Conservation (phyloP, 2,329 filamentous ascomycete genomes). For the Aspergillus arachidicola region DNA sequence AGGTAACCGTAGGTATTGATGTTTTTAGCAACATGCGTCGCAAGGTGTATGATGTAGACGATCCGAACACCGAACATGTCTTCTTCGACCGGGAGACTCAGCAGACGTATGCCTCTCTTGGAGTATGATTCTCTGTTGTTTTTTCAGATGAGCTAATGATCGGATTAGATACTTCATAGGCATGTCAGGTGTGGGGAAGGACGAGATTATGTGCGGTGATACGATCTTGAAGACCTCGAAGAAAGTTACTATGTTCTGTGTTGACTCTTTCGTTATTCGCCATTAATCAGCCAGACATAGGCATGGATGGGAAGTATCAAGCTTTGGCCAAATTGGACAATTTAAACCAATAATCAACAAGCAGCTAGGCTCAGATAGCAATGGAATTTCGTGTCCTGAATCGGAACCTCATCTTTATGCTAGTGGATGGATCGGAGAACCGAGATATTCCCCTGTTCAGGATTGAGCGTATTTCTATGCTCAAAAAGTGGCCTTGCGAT, state of each 20-base stretch:
- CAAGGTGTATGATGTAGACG: not conserved
- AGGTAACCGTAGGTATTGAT: not conserved
- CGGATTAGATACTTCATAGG: not conserved
- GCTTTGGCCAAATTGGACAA: too few relatives aligned
- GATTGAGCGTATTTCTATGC: too few relatives aligned
- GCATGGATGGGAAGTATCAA: too few relatives aligned
- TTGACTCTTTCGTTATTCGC: not conserved
- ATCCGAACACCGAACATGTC: not conserved
- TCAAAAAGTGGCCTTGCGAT: too few relatives aligned
- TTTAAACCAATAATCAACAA: too few relatives aligned
- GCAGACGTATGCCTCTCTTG: not conserved
- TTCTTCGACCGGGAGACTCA: not conserved
- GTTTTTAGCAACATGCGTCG: not conserved
- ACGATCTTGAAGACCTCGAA: not conserved
- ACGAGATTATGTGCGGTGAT: not conserved
- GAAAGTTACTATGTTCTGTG: not conserved
- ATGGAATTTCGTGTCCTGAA: too few relatives aligned
- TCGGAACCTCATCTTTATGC: too few relatives aligned
- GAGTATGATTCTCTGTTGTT: not conserved
- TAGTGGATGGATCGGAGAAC: too few relatives aligned
- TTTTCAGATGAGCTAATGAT: not conserved
- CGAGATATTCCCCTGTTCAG: too few relatives aligned
- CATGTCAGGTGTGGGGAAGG: not conserved
- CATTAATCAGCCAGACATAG: too few relatives aligned
- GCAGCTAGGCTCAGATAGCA: too few relatives aligned